These are phyloP conservation scores for Calonectria ilicicola DNA, from an alignment of 2,329 filamentous ascomycete genomes.

Conservation along the genomic window DNA sequence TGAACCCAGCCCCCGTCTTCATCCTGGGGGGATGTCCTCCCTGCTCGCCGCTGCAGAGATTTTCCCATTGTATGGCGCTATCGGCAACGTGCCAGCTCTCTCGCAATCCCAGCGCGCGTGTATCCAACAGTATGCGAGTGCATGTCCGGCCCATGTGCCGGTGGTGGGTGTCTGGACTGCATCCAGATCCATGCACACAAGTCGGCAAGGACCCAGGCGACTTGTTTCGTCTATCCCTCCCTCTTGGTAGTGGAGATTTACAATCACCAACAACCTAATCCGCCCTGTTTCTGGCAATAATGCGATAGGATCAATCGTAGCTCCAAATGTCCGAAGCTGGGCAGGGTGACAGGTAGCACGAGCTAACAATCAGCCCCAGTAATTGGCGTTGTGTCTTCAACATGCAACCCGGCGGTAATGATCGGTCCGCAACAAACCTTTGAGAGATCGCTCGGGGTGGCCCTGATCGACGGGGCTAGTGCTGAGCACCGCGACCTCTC, in stretches of 20 bases:
- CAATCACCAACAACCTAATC: neutral
- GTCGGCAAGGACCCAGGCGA: conserved; percentile 23
- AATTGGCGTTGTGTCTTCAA: conserved; percentile 28
- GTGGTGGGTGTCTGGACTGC: conserved; percentile 26
- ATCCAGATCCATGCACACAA: conserved; percentile 22
- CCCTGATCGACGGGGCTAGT: conserved; percentile 16
- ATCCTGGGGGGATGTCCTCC: neutral
- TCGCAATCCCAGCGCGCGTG: neutral
- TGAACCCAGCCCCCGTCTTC: conserved; percentile 2
- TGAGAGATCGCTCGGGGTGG: conserved; percentile 30
- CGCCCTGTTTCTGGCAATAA: neutral
- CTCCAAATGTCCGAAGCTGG: neutral
- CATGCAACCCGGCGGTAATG: conserved; percentile 17
- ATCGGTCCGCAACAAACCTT: conserved; percentile 28
- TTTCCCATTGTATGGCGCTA: neutral
- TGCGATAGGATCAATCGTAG: neutral
- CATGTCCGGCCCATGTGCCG: neutral
- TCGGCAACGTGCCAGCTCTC: neutral
- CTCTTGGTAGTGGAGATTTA: conserved; percentile 12
- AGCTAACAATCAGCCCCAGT: conserved; percentile 18
- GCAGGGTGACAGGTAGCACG: conserved; percentile 26
- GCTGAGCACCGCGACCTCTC: neutral
- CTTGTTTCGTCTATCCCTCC: conserved; percentile 16
- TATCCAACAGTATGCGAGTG: neutral
- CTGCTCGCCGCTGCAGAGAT: neutral